Percentiles rank a stretch among this genome's conserved stretches.
Evolutionary conservation across 345 rosid species (phyloP).

Genomic region (Hevea brasiliensis): DNA sequence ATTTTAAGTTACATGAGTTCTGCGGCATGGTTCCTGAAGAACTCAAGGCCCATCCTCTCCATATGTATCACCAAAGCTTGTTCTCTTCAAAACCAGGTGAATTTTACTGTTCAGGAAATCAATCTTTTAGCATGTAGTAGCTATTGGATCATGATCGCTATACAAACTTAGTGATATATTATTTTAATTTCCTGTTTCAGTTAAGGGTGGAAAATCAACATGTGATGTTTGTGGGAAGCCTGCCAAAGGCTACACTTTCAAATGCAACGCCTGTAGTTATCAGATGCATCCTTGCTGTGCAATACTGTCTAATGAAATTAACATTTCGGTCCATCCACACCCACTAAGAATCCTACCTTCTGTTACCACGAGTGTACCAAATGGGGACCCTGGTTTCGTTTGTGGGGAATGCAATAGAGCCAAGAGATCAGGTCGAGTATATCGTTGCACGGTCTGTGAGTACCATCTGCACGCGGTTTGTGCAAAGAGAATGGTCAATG

Average conservation of each 20-base stretch:
- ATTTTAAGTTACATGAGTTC: slow-evolving; percentile 80
- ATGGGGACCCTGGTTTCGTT: slow-evolving; percentile 22
- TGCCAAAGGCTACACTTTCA: slow-evolving; percentile 61
- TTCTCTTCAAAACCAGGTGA: slow-evolving; percentile 66
- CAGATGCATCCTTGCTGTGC: slow-evolving; percentile 93
- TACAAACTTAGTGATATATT: no score
- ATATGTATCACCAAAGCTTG: slow-evolving; percentile 59
- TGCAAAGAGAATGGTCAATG: slow-evolving; percentile 70
- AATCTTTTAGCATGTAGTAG: neutral
- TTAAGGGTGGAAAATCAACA: slow-evolving; percentile 69
- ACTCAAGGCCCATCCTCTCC: slow-evolving; percentile 65
- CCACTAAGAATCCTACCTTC: slow-evolving; percentile 49
- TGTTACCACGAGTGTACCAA: neutral
- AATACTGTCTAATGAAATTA: slow-evolving; percentile 54
- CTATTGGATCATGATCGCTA: no score
- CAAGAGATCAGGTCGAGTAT: slow-evolving; percentile 59
- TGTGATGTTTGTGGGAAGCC: slow-evolving; percentile 70
- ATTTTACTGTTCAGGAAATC: no score
- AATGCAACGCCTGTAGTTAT: slow-evolving; percentile 65
- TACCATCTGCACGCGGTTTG: slow-evolving; percentile 83
- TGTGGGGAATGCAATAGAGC: slow-evolving; percentile 71
- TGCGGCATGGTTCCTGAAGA: slow-evolving; percentile 64
- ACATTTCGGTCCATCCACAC: slow-evolving; percentile 56
- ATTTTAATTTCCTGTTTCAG: slow-evolving; percentile 23
- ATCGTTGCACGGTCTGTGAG: slow-evolving; percentile 65